Conservation (phyloP, 257 asterid species). For the Jasminum sambac region DNA sequence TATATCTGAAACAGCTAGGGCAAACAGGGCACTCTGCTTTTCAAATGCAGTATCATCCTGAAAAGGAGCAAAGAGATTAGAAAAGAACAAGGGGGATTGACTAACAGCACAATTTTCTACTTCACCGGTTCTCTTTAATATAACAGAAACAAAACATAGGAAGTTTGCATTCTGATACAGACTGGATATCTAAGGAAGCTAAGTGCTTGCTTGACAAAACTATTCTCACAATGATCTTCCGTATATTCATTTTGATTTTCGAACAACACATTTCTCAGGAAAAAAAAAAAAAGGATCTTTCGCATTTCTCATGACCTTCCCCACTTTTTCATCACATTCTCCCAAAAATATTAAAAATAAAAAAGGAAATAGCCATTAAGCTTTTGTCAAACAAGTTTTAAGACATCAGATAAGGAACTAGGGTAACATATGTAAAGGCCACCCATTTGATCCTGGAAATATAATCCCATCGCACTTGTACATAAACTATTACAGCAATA, state of each 20-base stretch:
- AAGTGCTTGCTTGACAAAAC: neutral
- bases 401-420: neutral
- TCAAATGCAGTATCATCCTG: conserved; percentile 98
- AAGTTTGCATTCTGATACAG: neutral
- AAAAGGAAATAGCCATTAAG: too few species aligned
- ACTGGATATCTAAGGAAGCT: neutral
- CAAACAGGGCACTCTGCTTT: conserved; percentile 95
- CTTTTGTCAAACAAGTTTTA: too few species aligned
- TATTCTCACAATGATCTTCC: too few species aligned
- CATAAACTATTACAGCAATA: neutral
- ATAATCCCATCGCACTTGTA: neutral
- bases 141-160: neutral
- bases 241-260: too few species aligned
- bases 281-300: too few species aligned
- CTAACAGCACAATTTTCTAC: neutral
- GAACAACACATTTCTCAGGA: too few species aligned
- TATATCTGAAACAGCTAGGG: conserved; percentile 97
- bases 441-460: neutral
- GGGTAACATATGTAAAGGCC: neutral
- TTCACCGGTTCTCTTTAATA: neutral
- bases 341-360: too few species aligned
- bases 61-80: conserved; percentile 24
- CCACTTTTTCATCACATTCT: too few species aligned
- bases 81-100: neutral
- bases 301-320: too few species aligned